phyloP scores from a whole-genome alignment of 2,329 filamentous ascomycete genomes.

The Diaporthe sp. region DNA sequence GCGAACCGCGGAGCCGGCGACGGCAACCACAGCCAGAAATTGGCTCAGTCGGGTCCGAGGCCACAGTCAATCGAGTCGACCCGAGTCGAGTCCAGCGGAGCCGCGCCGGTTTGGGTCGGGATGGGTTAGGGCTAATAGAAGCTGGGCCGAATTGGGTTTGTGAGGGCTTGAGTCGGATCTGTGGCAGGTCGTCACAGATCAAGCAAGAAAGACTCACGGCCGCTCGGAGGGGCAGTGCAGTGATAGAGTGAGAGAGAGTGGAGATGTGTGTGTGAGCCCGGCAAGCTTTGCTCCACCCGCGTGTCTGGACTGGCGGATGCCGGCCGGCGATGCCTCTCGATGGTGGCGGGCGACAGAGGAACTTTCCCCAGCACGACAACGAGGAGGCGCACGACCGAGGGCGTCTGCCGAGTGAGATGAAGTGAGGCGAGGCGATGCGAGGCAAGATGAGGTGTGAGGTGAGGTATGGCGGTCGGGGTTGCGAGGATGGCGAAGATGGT shows the following conservation, averaged over 20 bases:
- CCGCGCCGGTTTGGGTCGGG: neutral
- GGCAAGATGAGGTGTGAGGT: too few relatives aligned
- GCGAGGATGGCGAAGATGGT: neutral
- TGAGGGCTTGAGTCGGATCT: neutral
- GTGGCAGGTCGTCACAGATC: slow-evolving; percentile 2
- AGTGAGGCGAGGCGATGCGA: neutral
- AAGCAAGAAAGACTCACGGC: slow-evolving; percentile 7
- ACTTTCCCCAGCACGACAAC: neutral
- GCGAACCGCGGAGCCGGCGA: slow-evolving; percentile 32
- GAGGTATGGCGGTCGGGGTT: neutral
- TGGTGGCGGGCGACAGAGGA: neutral
- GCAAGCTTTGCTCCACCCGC: slow-evolving; percentile 2
- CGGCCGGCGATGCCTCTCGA: neutral
- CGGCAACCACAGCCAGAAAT: slow-evolving; percentile 2
- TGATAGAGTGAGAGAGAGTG: neutral
- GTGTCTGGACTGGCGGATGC: neutral
- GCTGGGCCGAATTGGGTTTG: neutral
- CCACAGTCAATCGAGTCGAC: neutral
- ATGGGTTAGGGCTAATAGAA: neutral
- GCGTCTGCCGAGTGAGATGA: neutral
- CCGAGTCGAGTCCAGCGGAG: neutral
- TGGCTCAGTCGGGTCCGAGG: neutral
- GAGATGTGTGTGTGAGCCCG: neutral
- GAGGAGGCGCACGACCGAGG: neutral
- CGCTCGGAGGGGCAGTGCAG: neutral